Conservation (phyloP, 208 protist genomes). For the Wallacemonas sp. region DNA sequence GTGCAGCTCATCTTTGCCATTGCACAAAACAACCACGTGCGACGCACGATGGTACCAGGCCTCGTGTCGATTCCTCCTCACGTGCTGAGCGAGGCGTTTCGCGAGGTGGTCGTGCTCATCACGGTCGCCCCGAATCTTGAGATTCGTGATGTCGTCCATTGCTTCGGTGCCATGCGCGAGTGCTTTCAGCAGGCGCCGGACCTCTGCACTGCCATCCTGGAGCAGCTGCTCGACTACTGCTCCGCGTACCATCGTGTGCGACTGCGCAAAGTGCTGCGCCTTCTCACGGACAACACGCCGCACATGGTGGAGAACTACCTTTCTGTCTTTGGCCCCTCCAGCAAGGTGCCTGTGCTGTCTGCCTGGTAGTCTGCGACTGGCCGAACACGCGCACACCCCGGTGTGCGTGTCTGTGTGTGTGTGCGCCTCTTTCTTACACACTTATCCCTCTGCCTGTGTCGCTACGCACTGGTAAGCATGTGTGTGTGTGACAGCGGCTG, state of each 20-base stretch:
- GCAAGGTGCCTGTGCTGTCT: slow-evolving; percentile 34
- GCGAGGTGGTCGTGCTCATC: slow-evolving; percentile 62
- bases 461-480: too few species aligned
- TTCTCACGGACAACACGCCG: slow-evolving; percentile 31
- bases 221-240: slow-evolving; percentile 64
- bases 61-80: slow-evolving; percentile 28
- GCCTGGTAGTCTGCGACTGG: slow-evolving; percentile 40
- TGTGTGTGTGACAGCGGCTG: too few species aligned
- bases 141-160: slow-evolving; percentile 36
- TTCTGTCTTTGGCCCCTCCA: slow-evolving; percentile 62
- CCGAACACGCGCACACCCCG: too few species aligned
- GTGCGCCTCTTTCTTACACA: too few species aligned
- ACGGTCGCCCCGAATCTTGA: slow-evolving; percentile 45
- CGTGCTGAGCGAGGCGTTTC: slow-evolving; percentile 41
- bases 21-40: slow-evolving; percentile 27
- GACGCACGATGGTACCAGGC: slow-evolving; percentile 10
- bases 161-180: slow-evolving; percentile 49
- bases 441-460: too few species aligned
- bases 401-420: too few species aligned
- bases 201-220: slow-evolving; percentile 41
- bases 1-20: slow-evolving; percentile 57
- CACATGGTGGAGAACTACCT: slow-evolving; percentile 55
- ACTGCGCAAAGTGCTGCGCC: slow-evolving; percentile 60
- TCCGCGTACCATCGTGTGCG: slow-evolving; percentile 89
- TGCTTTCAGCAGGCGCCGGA: slow-evolving; percentile 41